Conservation (phyloP, 345 rosid genomes). For the Euphorbia tirucalli region DNA sequence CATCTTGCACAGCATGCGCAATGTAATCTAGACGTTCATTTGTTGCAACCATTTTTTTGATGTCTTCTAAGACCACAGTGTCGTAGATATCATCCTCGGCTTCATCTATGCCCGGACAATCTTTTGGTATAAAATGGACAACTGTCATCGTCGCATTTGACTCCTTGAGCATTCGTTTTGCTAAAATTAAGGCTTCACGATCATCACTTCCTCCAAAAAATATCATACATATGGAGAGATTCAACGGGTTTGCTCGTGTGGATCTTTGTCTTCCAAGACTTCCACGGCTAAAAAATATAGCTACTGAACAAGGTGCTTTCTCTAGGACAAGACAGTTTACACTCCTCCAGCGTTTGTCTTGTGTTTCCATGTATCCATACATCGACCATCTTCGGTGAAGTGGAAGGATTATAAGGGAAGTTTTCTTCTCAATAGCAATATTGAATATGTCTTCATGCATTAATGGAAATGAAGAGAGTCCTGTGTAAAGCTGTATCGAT, state of each 20-base stretch:
- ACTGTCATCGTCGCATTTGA: slow-evolving; percentile 31
- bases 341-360: slow-evolving; percentile 23
- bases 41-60: not conserved
- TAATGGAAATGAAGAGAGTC: slow-evolving; percentile 38
- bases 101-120: not conserved
- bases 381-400: slow-evolving; percentile 50
- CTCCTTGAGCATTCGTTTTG: slow-evolving; percentile 44
- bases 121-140: slow-evolving; percentile 20
- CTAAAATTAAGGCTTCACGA: slow-evolving; percentile 48
- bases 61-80: slow-evolving; percentile 25
- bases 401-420: slow-evolving; percentile 53
- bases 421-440: slow-evolving; percentile 44
- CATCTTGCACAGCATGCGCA: slow-evolving; percentile 35
- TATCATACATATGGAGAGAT: slow-evolving; percentile 26
- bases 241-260: too few relatives aligned
- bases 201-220: slow-evolving; percentile 70
- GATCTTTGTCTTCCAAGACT: not conserved
- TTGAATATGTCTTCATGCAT: slow-evolving; percentile 62
- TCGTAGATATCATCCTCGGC: slow-evolving; percentile 35
- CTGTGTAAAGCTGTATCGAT: slow-evolving; percentile 29
- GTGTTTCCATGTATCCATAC: slow-evolving; percentile 38
- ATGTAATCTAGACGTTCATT: slow-evolving; percentile 13
- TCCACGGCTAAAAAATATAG: slow-evolving; percentile 19
- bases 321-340: slow-evolving; percentile 47
- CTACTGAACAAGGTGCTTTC: slow-evolving; percentile 61